phyloP scores from a whole-genome alignment of 176 grass and related monocot species.

The Urochloa ruziziensis region DNA sequence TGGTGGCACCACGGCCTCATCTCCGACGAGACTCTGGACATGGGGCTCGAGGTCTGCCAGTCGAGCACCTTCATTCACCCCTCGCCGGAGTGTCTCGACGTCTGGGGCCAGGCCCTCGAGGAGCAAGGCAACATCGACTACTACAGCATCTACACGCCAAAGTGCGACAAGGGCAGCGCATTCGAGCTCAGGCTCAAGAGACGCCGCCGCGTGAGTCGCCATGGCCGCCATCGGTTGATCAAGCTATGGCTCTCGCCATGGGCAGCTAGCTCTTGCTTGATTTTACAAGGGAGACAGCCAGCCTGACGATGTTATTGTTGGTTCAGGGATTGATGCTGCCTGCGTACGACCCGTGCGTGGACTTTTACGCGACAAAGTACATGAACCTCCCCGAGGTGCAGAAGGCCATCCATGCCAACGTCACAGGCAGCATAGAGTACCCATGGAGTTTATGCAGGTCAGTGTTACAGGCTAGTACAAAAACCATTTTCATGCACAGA shows the following conservation, averaged over 20 bases:
- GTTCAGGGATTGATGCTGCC: neutral
- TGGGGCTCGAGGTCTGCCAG: neutral
- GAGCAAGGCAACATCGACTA: neutral
- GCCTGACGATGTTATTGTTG: no score
- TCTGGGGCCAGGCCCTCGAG: neutral
- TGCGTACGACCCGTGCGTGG: neutral
- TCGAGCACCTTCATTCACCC: neutral
- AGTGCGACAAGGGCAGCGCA: neutral
- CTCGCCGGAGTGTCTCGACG: neutral
- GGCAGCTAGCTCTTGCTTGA: no score
- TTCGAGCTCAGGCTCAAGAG: neutral
- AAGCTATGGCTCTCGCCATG: neutral
- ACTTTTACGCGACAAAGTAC: neutral
- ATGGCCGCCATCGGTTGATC: no score
- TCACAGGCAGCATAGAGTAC: neutral
- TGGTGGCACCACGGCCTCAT: slow-evolving; percentile 40
- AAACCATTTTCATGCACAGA: no score
- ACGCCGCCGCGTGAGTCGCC: neutral
- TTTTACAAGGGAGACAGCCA: no score
- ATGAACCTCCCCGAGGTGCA: slow-evolving; percentile 6
- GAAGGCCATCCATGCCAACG: slow-evolving; percentile 1
- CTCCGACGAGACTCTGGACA: neutral
- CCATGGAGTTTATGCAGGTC: neutral
- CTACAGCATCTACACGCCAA: slow-evolving; percentile 11
- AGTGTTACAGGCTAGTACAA: no score